phyloP scores from a whole-genome alignment of 192 early-diverging fungal species.

The Umbelopsis isabellina region DNA sequence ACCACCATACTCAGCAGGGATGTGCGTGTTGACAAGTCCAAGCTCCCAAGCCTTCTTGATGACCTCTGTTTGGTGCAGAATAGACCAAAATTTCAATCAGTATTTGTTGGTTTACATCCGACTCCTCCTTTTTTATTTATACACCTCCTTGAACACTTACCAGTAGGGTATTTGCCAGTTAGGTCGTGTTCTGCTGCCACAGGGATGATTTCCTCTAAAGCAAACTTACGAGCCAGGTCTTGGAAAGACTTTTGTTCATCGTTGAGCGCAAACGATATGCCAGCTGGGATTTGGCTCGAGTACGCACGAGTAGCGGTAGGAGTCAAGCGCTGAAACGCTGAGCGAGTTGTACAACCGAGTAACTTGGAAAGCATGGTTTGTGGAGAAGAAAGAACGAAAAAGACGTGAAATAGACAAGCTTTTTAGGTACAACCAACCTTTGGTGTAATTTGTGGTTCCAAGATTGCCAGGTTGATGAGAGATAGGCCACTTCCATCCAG shows the following conservation, averaged over 20 bases:
- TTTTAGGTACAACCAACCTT: too few relatives aligned
- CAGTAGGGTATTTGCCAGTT: conserved; percentile 90
- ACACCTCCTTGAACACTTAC: conserved; percentile 22
- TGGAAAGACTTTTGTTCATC: conserved; percentile 88
- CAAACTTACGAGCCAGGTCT: conserved; percentile 89
- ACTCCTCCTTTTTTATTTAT: neutral
- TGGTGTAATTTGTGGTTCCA: too few relatives aligned
- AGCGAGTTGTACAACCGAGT: neutral
- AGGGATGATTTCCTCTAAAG: conserved; percentile 86
- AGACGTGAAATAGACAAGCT: neutral
- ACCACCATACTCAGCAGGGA: conserved; percentile 85
- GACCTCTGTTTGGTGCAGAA: conserved; percentile 49
- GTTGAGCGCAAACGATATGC: conserved; percentile 66
- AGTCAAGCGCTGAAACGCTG: neutral
- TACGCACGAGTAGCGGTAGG: neutral
- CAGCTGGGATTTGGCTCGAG: conserved; percentile 5
- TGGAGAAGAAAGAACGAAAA: neutral
- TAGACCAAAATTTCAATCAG: neutral
- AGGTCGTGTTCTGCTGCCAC: conserved; percentile 91
- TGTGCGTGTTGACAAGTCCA: conserved; percentile 90
- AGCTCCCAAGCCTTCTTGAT: conserved; percentile 93
- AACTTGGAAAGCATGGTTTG: neutral
- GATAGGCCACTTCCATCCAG: too few relatives aligned
- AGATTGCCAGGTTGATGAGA: too few relatives aligned
- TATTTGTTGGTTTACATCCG: neutral